phyloP scores from a whole-genome alignment of 805 yeast species.

The Candida maesae region DNA sequence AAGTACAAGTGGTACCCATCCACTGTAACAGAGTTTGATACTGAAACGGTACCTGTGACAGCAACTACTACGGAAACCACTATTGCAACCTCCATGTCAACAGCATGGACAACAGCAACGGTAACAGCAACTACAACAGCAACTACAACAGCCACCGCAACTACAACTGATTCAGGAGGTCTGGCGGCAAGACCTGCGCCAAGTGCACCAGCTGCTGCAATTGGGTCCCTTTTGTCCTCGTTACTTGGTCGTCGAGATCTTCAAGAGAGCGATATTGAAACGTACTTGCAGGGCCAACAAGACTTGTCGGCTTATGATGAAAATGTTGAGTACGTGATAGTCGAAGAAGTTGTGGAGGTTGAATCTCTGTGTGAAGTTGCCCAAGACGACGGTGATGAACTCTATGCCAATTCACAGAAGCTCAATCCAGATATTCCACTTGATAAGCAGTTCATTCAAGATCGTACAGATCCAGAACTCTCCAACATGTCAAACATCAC shows the following conservation, averaged over 20 bases:
- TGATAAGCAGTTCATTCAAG: not conserved
- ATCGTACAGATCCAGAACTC: no score
- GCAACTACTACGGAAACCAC: slow-evolving; percentile 12
- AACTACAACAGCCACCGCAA: slow-evolving; percentile 12
- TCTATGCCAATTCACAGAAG: not conserved
- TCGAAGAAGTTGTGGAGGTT: slow-evolving; percentile 10
- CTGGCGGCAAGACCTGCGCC: slow-evolving; percentile 15
- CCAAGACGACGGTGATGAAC: not conserved
- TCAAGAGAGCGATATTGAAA: not conserved
- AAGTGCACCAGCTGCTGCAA: slow-evolving; percentile 7
- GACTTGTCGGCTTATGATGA: not conserved
- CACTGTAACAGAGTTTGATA: slow-evolving; percentile 17
- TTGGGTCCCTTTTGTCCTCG: slow-evolving; percentile 6
- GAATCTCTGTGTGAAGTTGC: no score
- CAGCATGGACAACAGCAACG: no score
- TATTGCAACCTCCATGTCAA: no score
- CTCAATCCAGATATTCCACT: not conserved
- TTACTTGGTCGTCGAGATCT: slow-evolving; percentile 7
- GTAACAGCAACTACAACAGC: slow-evolving; percentile 7
- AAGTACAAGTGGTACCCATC: slow-evolving; percentile 25
- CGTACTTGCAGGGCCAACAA: not conserved
- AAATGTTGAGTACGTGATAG: slow-evolving; percentile 3
- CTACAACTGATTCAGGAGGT: slow-evolving; percentile 2
- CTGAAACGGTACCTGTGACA: slow-evolving; percentile 7
- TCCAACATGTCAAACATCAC: no score